phyloP scores from a whole-genome alignment of 169 alveolate species.

The Plasmodium coatneyi region DNA sequence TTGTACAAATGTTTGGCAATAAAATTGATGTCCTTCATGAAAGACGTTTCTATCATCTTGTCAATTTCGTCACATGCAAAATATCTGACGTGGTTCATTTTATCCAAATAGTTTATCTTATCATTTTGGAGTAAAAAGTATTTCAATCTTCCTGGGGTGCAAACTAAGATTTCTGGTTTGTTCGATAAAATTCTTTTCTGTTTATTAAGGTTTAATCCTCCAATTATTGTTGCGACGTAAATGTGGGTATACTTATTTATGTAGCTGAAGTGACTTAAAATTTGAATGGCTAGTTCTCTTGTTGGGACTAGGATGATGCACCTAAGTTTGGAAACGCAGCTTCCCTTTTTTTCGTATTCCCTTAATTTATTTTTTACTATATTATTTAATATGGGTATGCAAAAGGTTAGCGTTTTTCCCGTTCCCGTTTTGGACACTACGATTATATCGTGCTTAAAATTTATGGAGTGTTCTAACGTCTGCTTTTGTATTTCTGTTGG shows the following conservation, averaged over 20 bases:
- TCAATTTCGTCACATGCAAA: constrained; percentile 75
- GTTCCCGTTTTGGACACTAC: constrained; percentile 87
- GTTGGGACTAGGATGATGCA: constrained; percentile 83
- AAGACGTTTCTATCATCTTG: constrained; percentile 73
- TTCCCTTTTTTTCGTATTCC: constrained; percentile 17
- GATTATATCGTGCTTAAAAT: constrained; percentile 73
- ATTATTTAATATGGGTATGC: constrained; percentile 76
- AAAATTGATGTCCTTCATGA: constrained; percentile 43
- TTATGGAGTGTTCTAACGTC: constrained; percentile 49
- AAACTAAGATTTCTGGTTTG: constrained; percentile 79
- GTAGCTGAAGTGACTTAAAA: constrained; percentile 41
- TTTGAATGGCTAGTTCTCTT: constrained; percentile 84
- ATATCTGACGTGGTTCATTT: constrained; percentile 70
- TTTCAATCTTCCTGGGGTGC: constrained; percentile 85
- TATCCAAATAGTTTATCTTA: constrained; percentile 11
- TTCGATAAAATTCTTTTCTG: constrained; percentile 54
- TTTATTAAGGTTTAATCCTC: constrained; percentile 57
- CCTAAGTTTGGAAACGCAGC: constrained; percentile 66
- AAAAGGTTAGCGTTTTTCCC: constrained; percentile 85
- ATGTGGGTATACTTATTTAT: constrained; percentile 53
- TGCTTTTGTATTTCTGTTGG: constrained; percentile 66
- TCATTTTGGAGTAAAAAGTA: constrained; percentile 71
- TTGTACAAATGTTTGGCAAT: constrained; percentile 66
- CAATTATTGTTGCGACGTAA: constrained; percentile 69
- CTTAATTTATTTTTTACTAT: constrained; percentile 63